Percentiles rank a stretch among this genome's conserved stretches.
These are phyloP conservation scores for Xylaria arbuscula DNA, from an alignment of 2,329 filamentous ascomycete species.

Conservation along the genomic window DNA sequence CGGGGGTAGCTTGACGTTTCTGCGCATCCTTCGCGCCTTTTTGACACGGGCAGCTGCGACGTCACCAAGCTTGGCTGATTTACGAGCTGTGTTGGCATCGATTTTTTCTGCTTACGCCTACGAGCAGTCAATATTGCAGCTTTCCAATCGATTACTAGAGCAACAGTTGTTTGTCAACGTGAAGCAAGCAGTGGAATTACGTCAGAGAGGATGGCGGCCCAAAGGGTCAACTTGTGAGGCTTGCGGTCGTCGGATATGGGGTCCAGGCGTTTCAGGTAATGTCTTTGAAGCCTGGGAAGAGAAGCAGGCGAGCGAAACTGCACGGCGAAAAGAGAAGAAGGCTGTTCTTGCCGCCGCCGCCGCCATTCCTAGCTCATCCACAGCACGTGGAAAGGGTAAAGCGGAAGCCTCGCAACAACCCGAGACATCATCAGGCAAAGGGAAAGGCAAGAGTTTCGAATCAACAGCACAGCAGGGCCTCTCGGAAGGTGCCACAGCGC, in stretches of 20 bases:
- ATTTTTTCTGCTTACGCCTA: conserved; percentile 97
- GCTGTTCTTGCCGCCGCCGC: conserved; percentile 37
- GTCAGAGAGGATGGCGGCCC: conserved; percentile 90
- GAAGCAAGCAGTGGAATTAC: conserved; percentile 75
- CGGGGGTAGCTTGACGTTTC: conserved; percentile 77
- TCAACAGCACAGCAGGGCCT: conserved; percentile 21
- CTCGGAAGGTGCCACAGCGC: conserved; percentile 22
- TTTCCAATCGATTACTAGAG: conserved; percentile 88
- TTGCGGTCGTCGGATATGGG: conserved; percentile 87
- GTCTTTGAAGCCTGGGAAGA: conserved; percentile 87
- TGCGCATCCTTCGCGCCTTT: conserved; percentile 89
- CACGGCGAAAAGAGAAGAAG: conserved; percentile 58
- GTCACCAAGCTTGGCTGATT: conserved; percentile 86
- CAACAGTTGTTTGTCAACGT: conserved; percentile 90
- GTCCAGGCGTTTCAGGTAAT: conserved; percentile 80
- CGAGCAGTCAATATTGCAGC: conserved; percentile 85
- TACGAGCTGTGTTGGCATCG: conserved; percentile 84
- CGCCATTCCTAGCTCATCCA: conserved; percentile 44
- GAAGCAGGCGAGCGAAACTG: conserved; percentile 61
- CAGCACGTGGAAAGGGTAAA: conserved; percentile 52
- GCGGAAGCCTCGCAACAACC: conserved; percentile 31
- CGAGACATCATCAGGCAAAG: conserved; percentile 53
- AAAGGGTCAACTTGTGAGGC: conserved; percentile 87
- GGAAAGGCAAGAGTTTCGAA: conserved; percentile 67
- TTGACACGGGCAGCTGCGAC: conserved; percentile 82